Base-by-base conservation (phyloP, 2,329 filamentous ascomycete genomes). In the Clonostachys rosea region DNA sequence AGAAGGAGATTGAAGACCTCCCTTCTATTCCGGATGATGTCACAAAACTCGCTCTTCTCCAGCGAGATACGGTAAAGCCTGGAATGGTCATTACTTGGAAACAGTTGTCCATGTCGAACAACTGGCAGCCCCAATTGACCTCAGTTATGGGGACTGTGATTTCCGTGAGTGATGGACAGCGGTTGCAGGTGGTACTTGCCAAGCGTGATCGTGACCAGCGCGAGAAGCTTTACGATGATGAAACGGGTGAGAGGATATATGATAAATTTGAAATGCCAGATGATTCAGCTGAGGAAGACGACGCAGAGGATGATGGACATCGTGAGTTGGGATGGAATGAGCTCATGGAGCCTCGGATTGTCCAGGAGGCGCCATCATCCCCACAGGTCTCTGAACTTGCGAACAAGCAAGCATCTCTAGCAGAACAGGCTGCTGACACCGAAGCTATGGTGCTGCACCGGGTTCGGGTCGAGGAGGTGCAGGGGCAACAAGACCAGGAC, bases 1-100 rank as follows among this genome's bases (percentile, higher is more conserved):
- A 30, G 24, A 30, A 30, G 24, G 67, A 66, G 47, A 56, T 74
- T 17, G 73, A 83, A 20, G 86, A 92, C 58, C 65, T 91, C 1
- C 83, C 84, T 4, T 63, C 72, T 6, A 63, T 89, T 2, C 84
- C 86, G 0, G 64, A 68, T 5, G 80, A 89, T 54, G 46, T 81
- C 2, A 69, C 69, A 5, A 64, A 66, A 0, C 71, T 91, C 4
- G 70, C 80, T 2, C 48, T 57, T 4, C 65, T 91, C 2, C 56
- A 62, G 1, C 61, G 69, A 1, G 69, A 66, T 1, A 70, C 80
- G 30, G 74, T 76, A 5, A 68, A 71, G 48, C 57, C 68, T 1
- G 85, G 83, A 10, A 84, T 85, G 69, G 71, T 86, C 14, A 76
- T 91, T 50, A 81, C 81, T 0, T 91, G 86, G 79, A 84, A 84